Conservation (phyloP, 805 yeast genomes). For the Teunomyces aglyptinius region DNA sequence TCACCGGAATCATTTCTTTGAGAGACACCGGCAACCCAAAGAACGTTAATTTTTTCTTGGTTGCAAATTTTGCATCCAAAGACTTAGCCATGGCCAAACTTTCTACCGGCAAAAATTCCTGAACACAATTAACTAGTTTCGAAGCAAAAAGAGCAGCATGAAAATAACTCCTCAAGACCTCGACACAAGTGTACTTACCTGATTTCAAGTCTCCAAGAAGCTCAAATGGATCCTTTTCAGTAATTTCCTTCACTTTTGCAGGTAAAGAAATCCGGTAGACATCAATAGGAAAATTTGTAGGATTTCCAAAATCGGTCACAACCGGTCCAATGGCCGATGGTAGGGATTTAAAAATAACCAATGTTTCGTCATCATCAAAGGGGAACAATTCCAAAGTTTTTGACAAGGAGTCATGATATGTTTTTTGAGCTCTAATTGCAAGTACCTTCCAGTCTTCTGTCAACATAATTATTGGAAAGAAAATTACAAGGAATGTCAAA, state of each 20-base stretch:
- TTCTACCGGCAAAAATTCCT: conserved; percentile 35
- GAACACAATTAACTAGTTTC: conserved; percentile 45
- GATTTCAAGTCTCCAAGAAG: conserved; percentile 13
- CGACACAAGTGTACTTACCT: conserved; percentile 10
- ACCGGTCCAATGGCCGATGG: conserved; percentile 18
- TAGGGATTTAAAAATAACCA: conserved; percentile 10
- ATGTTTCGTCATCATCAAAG: conserved; percentile 11
- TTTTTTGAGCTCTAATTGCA: conserved; percentile 13
- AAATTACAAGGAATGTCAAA: not conserved
- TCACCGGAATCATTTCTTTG: conserved; percentile 46
- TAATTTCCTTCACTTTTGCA: conserved; percentile 10
- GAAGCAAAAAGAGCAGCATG: conserved; percentile 43
- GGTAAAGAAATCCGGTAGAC: conserved; percentile 14
- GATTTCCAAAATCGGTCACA: conserved; percentile 18
- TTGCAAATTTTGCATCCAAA: conserved; percentile 21
- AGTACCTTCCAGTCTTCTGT: conserved; percentile 17
- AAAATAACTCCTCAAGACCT: conserved; percentile 16
- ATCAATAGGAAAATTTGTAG: conserved; percentile 18
- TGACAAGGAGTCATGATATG: conserved; percentile 12
- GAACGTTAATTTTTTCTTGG: conserved; percentile 19
- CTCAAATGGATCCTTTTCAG: conserved; percentile 18
- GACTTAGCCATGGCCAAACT: conserved; percentile 22
- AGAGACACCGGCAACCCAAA: conserved; percentile 33
- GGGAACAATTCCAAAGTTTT: conserved; percentile 19
- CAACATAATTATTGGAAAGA: conserved; percentile 9